Conservation (phyloP, 176 grass and related monocot species). For the Saccharum officinarum region DNA sequence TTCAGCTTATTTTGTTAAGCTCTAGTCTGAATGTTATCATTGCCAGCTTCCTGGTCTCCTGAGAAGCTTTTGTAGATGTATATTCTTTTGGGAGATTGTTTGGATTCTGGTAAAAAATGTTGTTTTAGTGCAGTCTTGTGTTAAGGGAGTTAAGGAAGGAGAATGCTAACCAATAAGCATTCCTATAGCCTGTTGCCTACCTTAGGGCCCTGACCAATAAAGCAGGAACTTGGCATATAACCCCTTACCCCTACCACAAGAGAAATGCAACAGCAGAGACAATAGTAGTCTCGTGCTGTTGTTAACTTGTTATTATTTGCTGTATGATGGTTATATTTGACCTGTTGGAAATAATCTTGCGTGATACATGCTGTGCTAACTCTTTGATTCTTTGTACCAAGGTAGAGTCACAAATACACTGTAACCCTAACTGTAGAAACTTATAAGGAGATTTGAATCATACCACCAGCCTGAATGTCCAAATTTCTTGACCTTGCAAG, state of each 20-base stretch:
- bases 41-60: not conserved
- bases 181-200: not conserved
- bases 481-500: not conserved
- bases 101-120: not conserved
- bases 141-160: not conserved
- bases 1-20: not conserved
- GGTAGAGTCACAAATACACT: not conserved
- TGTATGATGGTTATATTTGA: not conserved
- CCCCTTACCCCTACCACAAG: too few relatives aligned
- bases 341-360: not conserved
- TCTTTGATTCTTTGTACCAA: not conserved
- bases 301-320: not conserved
- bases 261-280: constrained; percentile 5
- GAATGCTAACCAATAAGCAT: not conserved
- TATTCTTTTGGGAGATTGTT: not conserved
- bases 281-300: not conserved
- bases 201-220: not conserved
- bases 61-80: not conserved
- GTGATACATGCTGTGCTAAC: not conserved
- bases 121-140: not conserved
- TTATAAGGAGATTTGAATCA: not conserved
- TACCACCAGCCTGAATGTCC: not conserved
- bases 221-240: not conserved
- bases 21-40: not conserved
- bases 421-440: not conserved